Evolutionary conservation across 805 yeast genomes (phyloP), one percentile per base, ranked within the genome.

Genomic region (Lipomyces sp.): DNA sequence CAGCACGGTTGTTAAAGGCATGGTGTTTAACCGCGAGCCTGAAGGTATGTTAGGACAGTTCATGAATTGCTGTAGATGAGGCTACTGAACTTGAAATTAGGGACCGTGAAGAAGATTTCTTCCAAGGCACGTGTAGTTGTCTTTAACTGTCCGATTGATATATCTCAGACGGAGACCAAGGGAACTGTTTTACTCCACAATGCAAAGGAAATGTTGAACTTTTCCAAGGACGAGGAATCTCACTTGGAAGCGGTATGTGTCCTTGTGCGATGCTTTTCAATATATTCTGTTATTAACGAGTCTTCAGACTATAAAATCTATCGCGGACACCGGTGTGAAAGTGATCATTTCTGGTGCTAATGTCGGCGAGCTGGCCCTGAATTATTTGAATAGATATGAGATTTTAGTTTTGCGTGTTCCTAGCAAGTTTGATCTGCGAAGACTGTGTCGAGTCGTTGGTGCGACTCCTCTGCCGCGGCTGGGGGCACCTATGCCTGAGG

Each of bases 1-100:
- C 61, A 84, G 95, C 11, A 77, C 77, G 63, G 98, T 93, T 46
- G 75, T 93, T 58, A 87, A 86, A 70, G 98, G 98, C 61, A 93
- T 93, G 98, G 96, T 93, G 34, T 91, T 93, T 77, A 95, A 95
- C 60, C 80, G 95, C 63, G 95, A 89, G 69, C 96, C 98, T n/a
- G 98, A 91, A 68, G 57, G 49, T 31, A 18, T 13, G 36, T 31
- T 22, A 16, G 13, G 4, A 16, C 22, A 24, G 4, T 24, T 39
- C 22, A 13, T 39, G 13, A 5, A 5, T 11, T 38, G 31, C 31
- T 16, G 42, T 22, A 34, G 34, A 31, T 31, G 34, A 31, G 34
- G 14, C 14, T 31, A 14, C 34, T 31, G 11, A 31, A 31, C 11
- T n/a, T n/a, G 38, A 34, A 13, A 4, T 11, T 14, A 41, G 95